phyloP scores from a whole-genome alignment of 495 filamentous ascomycete species.

The Xylaria nigripes region DNA sequence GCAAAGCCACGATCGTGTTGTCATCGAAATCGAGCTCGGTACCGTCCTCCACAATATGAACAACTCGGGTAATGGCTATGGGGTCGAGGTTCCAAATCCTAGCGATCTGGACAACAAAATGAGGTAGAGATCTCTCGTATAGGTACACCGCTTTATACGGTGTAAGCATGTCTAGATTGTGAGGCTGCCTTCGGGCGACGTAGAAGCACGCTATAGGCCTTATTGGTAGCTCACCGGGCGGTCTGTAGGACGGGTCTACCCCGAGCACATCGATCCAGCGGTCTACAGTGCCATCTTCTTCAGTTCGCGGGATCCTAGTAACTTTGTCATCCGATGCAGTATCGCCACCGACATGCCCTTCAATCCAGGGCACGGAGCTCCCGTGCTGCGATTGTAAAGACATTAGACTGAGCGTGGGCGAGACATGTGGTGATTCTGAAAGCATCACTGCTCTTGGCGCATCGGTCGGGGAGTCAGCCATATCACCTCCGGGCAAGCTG shows the following conservation, averaged over 20 bases:
- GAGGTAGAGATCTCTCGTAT: slow-evolving; percentile 59
- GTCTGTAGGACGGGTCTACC: slow-evolving; percentile 76
- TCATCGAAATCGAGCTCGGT: slow-evolving; percentile 84
- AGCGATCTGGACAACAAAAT: slow-evolving; percentile 63
- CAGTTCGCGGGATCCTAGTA: slow-evolving; percentile 37
- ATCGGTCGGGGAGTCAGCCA: no score
- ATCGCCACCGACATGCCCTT: slow-evolving; percentile 29
- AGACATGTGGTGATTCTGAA: slow-evolving; percentile 60
- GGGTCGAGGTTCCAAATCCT: slow-evolving; percentile 73
- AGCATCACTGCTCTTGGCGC: no score
- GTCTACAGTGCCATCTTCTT: no score
- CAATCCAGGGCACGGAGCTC: slow-evolving; percentile 30
- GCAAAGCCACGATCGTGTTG: slow-evolving; percentile 75
- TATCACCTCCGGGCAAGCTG: slow-evolving; percentile 62
- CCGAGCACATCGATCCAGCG: slow-evolving; percentile 89
- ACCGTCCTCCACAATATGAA: slow-evolving; percentile 63
- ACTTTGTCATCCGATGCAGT: slow-evolving; percentile 42
- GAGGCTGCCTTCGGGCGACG: slow-evolving; percentile 51
- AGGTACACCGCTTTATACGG: slow-evolving; percentile 86
- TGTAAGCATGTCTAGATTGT: slow-evolving; percentile 46
- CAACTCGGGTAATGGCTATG: slow-evolving; percentile 54
- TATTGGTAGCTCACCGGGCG: slow-evolving; percentile 60
- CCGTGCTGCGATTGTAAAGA: slow-evolving; percentile 49
- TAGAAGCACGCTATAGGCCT: slow-evolving; percentile 88
- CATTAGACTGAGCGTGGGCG: slow-evolving; percentile 60